These are phyloP conservation scores for Penstemon barbatus DNA, from an alignment of 257 asterid species.

Conservation along the genomic window DNA sequence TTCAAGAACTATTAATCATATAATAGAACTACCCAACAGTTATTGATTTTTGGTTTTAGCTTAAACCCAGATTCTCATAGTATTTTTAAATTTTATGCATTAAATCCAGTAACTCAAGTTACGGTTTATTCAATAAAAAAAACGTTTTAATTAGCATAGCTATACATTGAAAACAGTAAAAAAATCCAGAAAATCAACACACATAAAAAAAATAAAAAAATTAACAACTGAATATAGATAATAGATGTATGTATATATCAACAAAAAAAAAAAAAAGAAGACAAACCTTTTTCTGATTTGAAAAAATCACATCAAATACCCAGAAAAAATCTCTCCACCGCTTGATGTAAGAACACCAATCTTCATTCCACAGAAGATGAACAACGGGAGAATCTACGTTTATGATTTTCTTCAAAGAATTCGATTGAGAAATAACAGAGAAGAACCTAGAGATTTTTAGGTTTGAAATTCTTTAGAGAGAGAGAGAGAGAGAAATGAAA, in stretches of 20 bases:
- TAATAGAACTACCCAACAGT: constrained; percentile 19
- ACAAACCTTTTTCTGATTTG: constrained; percentile 33
- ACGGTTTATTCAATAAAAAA: constrained; percentile 51
- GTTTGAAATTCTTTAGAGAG: constrained; percentile 38
- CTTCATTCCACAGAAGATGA: constrained; percentile 12
- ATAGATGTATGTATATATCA: too few relatives aligned
- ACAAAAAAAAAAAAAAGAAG: constrained; percentile 3
- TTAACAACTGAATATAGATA: too few relatives aligned
- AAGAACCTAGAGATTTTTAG: constrained; percentile 37
- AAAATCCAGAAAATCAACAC: constrained; percentile 10
- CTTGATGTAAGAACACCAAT: constrained; percentile 1
- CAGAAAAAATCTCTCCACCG: constrained; percentile 13
- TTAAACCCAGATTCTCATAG: too few relatives aligned
- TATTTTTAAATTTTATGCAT: background rate
- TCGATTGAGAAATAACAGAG: constrained; percentile 23
- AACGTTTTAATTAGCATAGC: constrained; percentile 17
- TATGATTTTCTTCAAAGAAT: constrained; percentile 9
- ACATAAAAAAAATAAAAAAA: constrained; percentile 9
- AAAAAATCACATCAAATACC: constrained; percentile 33
- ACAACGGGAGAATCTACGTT: constrained; percentile 3
- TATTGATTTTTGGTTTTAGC: too few relatives aligned
- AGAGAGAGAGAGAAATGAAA: constrained; percentile 32
- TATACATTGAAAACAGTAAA: constrained; percentile 22
- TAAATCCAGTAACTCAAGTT: constrained; percentile 30
- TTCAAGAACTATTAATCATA: constrained; percentile 31